These are phyloP conservation scores for Chloromonas sp. DNA, from an alignment of 163 green algal genomes.

Conservation along the genomic window DNA sequence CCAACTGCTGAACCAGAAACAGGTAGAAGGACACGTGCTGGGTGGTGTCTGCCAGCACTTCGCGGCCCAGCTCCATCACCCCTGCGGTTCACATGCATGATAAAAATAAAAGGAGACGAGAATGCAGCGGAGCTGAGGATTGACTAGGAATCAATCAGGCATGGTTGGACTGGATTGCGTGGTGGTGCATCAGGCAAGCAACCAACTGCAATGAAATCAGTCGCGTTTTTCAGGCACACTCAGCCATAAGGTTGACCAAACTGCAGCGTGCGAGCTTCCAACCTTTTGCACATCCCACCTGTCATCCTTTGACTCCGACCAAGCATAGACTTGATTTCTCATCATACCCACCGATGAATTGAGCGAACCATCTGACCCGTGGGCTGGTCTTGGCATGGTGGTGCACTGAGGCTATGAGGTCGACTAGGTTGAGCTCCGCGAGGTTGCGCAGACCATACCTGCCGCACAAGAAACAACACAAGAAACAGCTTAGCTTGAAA, in stretches of 20 bases:
- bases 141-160: background rate
- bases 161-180: no score
- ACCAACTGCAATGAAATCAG: no score
- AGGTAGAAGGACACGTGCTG: conserved; percentile 45
- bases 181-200: no score
- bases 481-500: background rate
- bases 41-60: conserved; percentile 8
- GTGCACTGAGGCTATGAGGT: conserved; percentile 40
- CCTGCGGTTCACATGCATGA: conserved; percentile 1
- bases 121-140: background rate
- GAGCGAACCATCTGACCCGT: conserved; percentile 35
- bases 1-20: conserved; percentile 23
- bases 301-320: no score
- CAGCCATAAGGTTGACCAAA: no score
- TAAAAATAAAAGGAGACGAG: background rate
- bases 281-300: no score
- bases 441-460: conserved; percentile 45
- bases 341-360: conserved; percentile 28
- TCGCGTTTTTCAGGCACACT: no score
- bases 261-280: no score
- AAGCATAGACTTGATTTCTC: no score
- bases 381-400: conserved; percentile 25
- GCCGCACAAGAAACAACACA: background rate
- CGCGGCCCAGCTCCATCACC: conserved; percentile 20
- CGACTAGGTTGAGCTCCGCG: conserved; percentile 47